These are phyloP conservation scores for Microsporum audouinii DNA, from an alignment of 2,329 filamentous ascomycete genomes.

Conservation along the genomic window DNA sequence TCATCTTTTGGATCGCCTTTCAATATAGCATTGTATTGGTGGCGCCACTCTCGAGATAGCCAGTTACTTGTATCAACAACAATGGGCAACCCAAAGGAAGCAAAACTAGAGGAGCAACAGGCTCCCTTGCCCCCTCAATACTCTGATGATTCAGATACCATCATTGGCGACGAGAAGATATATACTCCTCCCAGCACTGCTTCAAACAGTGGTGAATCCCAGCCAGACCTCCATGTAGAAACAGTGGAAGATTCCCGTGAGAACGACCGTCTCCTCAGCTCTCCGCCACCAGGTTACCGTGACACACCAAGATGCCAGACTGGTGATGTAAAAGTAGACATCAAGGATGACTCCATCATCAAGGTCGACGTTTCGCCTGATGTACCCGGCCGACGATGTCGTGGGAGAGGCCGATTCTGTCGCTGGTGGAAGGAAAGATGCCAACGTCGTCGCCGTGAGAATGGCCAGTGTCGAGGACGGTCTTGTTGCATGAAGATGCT, in stretches of 20 bases:
- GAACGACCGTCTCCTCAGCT: background rate
- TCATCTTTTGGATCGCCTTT: background rate
- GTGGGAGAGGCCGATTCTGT: background rate
- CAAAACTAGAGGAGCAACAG: background rate
- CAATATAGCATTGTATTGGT: background rate
- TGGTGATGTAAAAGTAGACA: constrained; percentile 4
- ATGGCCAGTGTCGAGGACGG: background rate
- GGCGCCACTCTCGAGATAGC: background rate
- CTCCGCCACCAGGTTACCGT: background rate
- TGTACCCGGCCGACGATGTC: background rate
- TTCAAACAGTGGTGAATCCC: background rate
- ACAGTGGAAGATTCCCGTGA: background rate
- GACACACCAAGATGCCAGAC: background rate
- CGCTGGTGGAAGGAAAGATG: background rate
- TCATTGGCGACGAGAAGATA: background rate
- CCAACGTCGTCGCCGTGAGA: background rate
- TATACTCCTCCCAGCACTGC: constrained; percentile 2
- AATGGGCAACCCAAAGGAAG: background rate
- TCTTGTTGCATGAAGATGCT: constrained; percentile 1
- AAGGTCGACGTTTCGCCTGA: background rate
- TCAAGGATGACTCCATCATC: background rate
- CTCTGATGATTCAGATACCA: constrained; percentile 1
- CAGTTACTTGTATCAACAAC: background rate
- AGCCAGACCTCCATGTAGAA: background rate
- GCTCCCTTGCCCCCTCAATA: background rate